Base-by-base conservation (phyloP, 768 basidiomycete genomes). In the Pholiota molesta region DNA sequence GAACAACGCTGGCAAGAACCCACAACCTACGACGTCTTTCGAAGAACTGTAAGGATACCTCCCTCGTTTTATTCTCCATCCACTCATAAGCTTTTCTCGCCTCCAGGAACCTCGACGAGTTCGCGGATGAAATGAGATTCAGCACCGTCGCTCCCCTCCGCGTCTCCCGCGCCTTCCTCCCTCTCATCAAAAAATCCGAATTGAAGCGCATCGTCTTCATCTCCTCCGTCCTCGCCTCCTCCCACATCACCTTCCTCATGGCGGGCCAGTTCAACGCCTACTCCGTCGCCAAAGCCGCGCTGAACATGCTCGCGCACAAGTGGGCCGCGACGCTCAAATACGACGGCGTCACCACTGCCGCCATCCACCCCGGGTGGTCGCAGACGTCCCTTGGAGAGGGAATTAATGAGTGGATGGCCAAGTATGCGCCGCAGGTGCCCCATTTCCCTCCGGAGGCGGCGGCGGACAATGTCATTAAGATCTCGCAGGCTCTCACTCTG, bases 241-340 rank as follows among this genome's bases (percentile, higher is more conserved):
- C 31, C 31, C 31, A 31, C 31, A 31, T 31, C 31, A 31, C 31
- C 31, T 31, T 31, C 31, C 31, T 31, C 31, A 31, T 31, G 31
- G 31, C 31, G 6, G 31, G 31, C 31, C 31, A 31, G 6, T 31
- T 31, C 31, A 31, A 31, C 31, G 31, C 31, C 31, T 31, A 70
- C 56, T 42, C 56, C 14, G 56, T 57, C 21, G 56, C 56, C 9
- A 57, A 69, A 35, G 69, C 69, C 31, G 65, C 66, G 33, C 52
- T 67, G 14, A 69, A 69, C 44, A 69, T 69, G 70, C 57, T 71
- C 17, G 65, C 65, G n/a, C 65, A 63, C 26, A 71, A 71, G 44
- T 71, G 67, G 66, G 70, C 65, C 31, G 67, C 65, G 28, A 59
- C 62, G 10, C 64, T 71, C 33, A 67, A 64, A 54, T 59, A 45